These are phyloP conservation scores for carrot (Daucus carota) DNA, from an alignment of 129 eudicot genomes.

Conservation along the genomic window DNA sequence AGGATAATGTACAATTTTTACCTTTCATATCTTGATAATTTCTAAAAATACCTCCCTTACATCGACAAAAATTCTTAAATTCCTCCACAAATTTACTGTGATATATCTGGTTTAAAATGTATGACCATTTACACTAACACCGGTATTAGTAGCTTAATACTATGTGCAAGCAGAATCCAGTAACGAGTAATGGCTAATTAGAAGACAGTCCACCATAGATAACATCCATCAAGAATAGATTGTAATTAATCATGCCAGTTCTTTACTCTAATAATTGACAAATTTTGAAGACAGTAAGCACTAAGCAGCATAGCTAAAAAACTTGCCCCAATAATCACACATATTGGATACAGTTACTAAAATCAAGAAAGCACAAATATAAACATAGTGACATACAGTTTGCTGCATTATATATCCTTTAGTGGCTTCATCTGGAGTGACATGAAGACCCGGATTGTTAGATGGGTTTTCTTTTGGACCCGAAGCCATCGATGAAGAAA, in stretches of 20 bases:
- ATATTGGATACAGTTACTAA: not conserved
- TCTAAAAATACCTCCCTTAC: not conserved
- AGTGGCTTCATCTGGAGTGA: constrained; percentile 60
- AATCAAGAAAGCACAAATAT: not conserved
- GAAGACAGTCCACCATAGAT: not conserved
- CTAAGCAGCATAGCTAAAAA: not conserved
- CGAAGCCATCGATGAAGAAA: constrained; percentile 70
- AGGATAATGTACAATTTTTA: not conserved
- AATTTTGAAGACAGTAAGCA: not conserved
- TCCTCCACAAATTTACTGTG: not conserved
- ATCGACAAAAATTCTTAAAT: not conserved
- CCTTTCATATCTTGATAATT: not conserved
- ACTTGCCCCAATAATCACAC: not conserved
- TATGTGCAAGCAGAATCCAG: not conserved
- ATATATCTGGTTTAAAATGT: not conserved
- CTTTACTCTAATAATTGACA: not conserved
- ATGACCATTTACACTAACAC: not conserved
- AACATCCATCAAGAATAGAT: not conserved
- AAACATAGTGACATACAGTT: constrained; percentile 42
- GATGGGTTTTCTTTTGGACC: constrained; percentile 54
- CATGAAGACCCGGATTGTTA: constrained; percentile 75
- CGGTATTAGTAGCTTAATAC: not conserved
- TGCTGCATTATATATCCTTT: constrained; percentile 87
- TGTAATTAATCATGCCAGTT: not conserved
- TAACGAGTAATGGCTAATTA: not conserved